Percentiles rank a stretch among this genome's conserved stretches.
These are phyloP conservation scores for Suillus spraguei DNA, from an alignment of 768 basidiomycete species.

Conservation along the genomic window DNA sequence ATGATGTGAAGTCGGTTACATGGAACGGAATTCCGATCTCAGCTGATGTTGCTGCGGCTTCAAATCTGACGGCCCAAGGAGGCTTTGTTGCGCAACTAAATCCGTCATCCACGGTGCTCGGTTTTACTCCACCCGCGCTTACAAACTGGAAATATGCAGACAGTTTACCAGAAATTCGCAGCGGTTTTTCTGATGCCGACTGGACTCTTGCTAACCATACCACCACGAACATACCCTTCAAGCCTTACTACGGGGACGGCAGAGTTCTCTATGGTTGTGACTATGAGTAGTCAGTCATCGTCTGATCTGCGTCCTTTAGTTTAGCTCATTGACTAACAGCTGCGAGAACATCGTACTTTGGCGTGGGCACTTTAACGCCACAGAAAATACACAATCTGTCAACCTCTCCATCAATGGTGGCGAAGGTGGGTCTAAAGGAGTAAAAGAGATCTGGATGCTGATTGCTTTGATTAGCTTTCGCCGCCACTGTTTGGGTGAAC, in stretches of 20 bases:
- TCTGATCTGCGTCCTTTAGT: slow-evolving; percentile 11
- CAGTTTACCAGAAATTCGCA: slow-evolving; percentile 70
- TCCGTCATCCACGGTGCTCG: slow-evolving; percentile 30
- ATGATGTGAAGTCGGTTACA: slow-evolving; percentile 50
- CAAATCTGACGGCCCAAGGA: slow-evolving; percentile 36
- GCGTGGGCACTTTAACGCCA: slow-evolving; percentile 77
- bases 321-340: slow-evolving; percentile 38
- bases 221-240: slow-evolving; percentile 71
- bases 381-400: slow-evolving; percentile 59
- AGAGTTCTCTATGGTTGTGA: slow-evolving; percentile 84
- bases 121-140: slow-evolving; percentile 50
- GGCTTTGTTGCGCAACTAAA: slow-evolving; percentile 52
- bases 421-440: slow-evolving; percentile 47
- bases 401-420: slow-evolving; percentile 84
- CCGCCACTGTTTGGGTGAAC: slow-evolving; percentile 83
- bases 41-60: slow-evolving; percentile 37
- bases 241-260: slow-evolving; percentile 74
- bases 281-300: slow-evolving; percentile 70
- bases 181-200: slow-evolving; percentile 56
- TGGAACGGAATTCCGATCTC: slow-evolving; percentile 68
- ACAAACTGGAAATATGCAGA: slow-evolving; percentile 75
- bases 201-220: slow-evolving; percentile 74
- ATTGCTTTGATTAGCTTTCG: slow-evolving; percentile 53
- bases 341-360: slow-evolving; percentile 83
- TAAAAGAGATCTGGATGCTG: background rate